Base-by-base conservation (phyloP, 2,329 filamentous ascomycete genomes). In the Aspergillus fumigatus region DNA sequence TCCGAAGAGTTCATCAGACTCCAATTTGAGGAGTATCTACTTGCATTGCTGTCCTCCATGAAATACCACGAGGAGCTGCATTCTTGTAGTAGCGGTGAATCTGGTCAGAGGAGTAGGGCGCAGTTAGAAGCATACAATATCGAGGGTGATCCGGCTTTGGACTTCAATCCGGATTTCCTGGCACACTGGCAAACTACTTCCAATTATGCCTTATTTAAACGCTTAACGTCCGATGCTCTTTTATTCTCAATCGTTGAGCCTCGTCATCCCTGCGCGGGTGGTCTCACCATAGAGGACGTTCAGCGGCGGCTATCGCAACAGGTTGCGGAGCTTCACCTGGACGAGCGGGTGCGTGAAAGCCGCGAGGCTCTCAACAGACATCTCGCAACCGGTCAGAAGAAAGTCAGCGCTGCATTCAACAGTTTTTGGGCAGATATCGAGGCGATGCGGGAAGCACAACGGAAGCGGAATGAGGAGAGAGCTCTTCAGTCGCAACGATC, bases 1-100 rank as follows among this genome's bases (percentile, higher is more conserved):
- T 97, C 92, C 60, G 94, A 99, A 75, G 94, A 97, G 71, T 97
- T 97, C 68, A 99, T 99, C 65, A 86, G 94, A 29, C 84, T 97
- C 43, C 93, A 97, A 68, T 99, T 99, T 61, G 94, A 99, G 75
- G 92, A 97, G 68, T 99, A 99, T 70, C 83, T 99, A 5, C 82
- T 97, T 25, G 90, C 92, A 0, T 82, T 99, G 60, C 84, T 97
- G 47, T 90, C 92, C 0, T 86, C 90, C 0, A 88, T 92, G 64
- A 97, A 97, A 71, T 97, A 96, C 71, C 92, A 92, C 73, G 86
- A 85, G 67, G 88, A 88, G 67, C 78, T 87, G 26, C 72, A 74
- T 47, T 67, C 64, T 19, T 74, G 76, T 56, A 77, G 85, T 60
- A 73, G 76, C 5, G 74, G 80, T 54, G 82, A 70, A 27, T 65